A percentile compares a stretch with the other conserved stretches of the same genome.
Evolutionary conservation across 164 flowering plant species (phyloP).

Genomic region (Echeveria elegans): DNA sequence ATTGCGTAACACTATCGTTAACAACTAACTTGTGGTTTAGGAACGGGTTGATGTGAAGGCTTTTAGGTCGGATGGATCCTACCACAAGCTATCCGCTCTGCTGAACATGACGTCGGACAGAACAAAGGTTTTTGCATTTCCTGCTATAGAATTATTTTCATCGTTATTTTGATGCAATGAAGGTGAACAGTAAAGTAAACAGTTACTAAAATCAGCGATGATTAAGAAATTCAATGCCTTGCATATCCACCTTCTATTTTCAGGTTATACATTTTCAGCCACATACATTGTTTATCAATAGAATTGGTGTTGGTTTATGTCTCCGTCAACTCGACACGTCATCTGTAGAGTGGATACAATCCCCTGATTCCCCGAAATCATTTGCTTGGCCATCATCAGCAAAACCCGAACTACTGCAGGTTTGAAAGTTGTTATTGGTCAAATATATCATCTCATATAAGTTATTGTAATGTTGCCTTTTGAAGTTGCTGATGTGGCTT

Average conservation of each 20-base stretch:
- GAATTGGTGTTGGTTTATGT: slow-evolving; percentile 59
- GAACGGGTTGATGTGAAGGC: slow-evolving; percentile 83
- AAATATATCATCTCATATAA: slow-evolving; percentile 1
- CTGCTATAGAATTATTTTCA: background rate
- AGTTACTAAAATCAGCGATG: background rate
- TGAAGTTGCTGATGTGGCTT: background rate
- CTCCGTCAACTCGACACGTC: slow-evolving; percentile 73
- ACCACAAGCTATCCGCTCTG: slow-evolving; percentile 81
- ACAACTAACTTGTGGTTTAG: slow-evolving; percentile 26
- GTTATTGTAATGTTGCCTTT: background rate
- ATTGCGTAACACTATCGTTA: background rate
- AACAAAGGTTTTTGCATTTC: slow-evolving; percentile 67
- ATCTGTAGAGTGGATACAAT: slow-evolving; percentile 55
- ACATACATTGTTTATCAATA: slow-evolving; percentile 61
- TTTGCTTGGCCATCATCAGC: slow-evolving; percentile 67
- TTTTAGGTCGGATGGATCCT: slow-evolving; percentile 64
- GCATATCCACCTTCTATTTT: slow-evolving; percentile 11
- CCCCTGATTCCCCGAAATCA: slow-evolving; percentile 70
- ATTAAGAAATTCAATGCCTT: background rate
- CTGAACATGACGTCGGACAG: slow-evolving; percentile 84
- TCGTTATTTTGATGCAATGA: background rate
- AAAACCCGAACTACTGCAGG: slow-evolving; percentile 73
- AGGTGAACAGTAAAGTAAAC: background rate
- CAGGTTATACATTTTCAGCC: slow-evolving; percentile 97
- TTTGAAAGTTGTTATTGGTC: slow-evolving; percentile 14